Conservation (phyloP, 2,329 filamentous ascomycete genomes). For the Microthyrium microscopicum region DNA sequence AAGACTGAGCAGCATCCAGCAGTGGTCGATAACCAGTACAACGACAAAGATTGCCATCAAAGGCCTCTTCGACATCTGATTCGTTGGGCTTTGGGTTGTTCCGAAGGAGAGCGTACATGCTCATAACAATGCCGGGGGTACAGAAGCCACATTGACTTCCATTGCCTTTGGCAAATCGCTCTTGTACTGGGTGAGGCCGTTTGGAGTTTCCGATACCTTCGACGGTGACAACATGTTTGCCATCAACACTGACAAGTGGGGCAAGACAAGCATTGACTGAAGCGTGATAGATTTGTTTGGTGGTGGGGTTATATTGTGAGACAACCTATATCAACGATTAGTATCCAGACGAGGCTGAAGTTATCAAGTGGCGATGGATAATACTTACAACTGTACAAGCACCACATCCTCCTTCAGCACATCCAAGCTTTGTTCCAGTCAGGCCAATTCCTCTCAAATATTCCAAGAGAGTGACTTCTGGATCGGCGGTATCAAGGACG, state of each 20-base stretch:
- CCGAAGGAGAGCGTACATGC: slow-evolving; percentile 77
- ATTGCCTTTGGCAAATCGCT: slow-evolving; percentile 78
- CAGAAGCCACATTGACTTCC: slow-evolving; percentile 94
- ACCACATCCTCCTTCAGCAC: slow-evolving; percentile 89
- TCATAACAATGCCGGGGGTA: slow-evolving; percentile 96
- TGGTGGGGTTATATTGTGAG: slow-evolving; percentile 85
- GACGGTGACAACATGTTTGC: slow-evolving; percentile 95
- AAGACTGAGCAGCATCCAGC: slow-evolving; percentile 82
- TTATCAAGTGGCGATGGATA: neutral
- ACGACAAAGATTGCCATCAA: slow-evolving; percentile 88
- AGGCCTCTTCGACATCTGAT: slow-evolving; percentile 83
- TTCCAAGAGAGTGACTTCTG: slow-evolving; percentile 80
- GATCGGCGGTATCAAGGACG: slow-evolving; percentile 70
- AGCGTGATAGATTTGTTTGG: slow-evolving; percentile 84
- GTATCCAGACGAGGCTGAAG: neutral
- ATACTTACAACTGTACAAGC: slow-evolving; percentile 69
- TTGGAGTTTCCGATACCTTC: slow-evolving; percentile 88
- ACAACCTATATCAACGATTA: slow-evolving; percentile 39
- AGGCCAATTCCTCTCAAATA: slow-evolving; percentile 85
- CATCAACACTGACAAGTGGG: slow-evolving; percentile 80
- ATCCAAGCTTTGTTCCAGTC: slow-evolving; percentile 91
- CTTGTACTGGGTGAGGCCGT: slow-evolving; percentile 74
- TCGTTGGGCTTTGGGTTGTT: slow-evolving; percentile 66
- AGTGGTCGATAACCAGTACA: slow-evolving; percentile 95
- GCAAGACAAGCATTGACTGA: slow-evolving; percentile 93